Percentiles rank a stretch among this genome's conserved stretches.
phyloP scores from a whole-genome alignment of 1,139 yeast genomes.

The Protomyces lactucae-debilis region DNA sequence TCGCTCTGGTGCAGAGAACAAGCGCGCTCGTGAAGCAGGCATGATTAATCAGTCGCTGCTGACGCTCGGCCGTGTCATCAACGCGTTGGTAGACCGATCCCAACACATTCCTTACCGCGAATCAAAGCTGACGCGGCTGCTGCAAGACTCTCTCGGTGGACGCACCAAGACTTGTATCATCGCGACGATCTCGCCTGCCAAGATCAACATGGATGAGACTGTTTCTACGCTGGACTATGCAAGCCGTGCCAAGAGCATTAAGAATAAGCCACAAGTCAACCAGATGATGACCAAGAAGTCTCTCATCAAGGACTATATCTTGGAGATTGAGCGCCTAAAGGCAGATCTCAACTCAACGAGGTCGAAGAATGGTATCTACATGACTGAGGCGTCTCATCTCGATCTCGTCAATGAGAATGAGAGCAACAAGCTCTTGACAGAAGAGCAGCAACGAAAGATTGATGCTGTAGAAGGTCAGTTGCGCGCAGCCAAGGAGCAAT shows the following conservation, averaged over 20 bases:
- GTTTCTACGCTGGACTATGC: conserved; percentile 82
- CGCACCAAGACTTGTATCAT: conserved; percentile 71
- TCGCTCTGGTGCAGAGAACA: conserved; percentile 72
- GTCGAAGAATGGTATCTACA: conserved; percentile 60
- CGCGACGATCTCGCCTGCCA: conserved; percentile 79
- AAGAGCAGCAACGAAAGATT: conserved; percentile 48
- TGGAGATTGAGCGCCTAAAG: conserved; percentile 55
- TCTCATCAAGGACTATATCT: conserved; percentile 49
- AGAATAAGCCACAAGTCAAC: conserved; percentile 65
- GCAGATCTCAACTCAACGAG: conserved; percentile 58
- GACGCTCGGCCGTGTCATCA: conserved; percentile 80
- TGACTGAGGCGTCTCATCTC: conserved; percentile 52
- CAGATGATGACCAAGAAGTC: conserved; percentile 51
- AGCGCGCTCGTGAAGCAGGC: conserved; percentile 83
- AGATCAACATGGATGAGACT: conserved; percentile 69
- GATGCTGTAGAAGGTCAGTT: conserved; percentile 47
- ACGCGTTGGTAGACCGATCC: conserved; percentile 57
- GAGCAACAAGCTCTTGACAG: conserved; percentile 45
- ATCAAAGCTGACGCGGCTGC: conserved; percentile 69
- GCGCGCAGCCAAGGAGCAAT: conserved; percentile 38
- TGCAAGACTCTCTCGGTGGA: conserved; percentile 83
- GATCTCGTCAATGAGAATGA: conserved; percentile 48
- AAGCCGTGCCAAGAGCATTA: conserved; percentile 69
- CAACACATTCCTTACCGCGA: conserved; percentile 80
- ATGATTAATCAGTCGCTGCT: conserved; percentile 77